Evolutionary conservation across 768 basidiomycete genomes (phyloP), one percentile per base, ranked within the genome.

Genomic region (Megacollybia marginata): DNA sequence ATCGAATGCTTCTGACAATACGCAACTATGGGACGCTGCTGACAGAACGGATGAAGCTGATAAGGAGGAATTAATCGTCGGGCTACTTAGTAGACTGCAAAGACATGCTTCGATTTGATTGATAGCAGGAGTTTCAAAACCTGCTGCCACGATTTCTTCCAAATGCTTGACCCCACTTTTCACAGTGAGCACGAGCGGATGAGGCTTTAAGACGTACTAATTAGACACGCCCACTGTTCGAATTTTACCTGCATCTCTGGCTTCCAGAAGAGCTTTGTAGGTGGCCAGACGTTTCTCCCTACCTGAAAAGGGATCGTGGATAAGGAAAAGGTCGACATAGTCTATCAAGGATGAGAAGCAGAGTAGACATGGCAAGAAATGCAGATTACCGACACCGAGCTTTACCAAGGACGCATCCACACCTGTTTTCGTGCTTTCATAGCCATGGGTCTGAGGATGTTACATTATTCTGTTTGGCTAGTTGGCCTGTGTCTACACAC

Each of bases 1-100:
- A 92, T 87, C 1, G 66, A 66, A 56, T 84, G 67, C 38, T 71
- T 62, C 18, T 65, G 62, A 65, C 88, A 91, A 62, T 86, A 93
- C 5, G 82, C 74, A 15, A 87, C 87, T 49, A 93, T 88, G 7
- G 80, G 73, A 38, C 72, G 75, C 57, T 92, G 90, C 60, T 92
- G 91, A 65, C 88, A 92, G 51, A 83, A 75, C 0, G 89, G 88
- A 54, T 91, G 88, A 16, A 91, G 69, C 88, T 90, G 56, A n/a
- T 34, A 43, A 44, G 42, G 49, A 33, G 15, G 19, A 13, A 16
- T 44, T 10, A 28, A 31, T 31, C 18, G 9, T 19, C 4, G 11
- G 28, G n/a, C 44, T 15, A 19, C 38, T 40, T 19, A 40, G 15
- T 7, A 15, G 38, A 40, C 38, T 15, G 38, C 38, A 3, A 10